Percentiles rank a stretch among this genome's conserved stretches.
phyloP scores from a whole-genome alignment of 176 grass and related monocot species.

The Oryza nivara region DNA sequence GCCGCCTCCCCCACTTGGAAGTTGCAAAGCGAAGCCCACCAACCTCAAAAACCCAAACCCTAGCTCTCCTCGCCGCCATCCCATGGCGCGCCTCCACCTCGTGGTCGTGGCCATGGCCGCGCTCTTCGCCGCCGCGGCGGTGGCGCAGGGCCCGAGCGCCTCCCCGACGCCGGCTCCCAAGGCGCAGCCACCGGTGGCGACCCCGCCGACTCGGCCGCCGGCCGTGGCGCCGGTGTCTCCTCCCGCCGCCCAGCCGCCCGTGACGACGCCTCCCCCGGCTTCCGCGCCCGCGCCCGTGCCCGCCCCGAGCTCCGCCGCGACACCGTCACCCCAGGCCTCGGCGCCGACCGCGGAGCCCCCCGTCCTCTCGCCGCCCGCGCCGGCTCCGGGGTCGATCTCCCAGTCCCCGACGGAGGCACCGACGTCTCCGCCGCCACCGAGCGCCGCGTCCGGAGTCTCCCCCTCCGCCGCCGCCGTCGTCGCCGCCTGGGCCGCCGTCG shows the following conservation, averaged over 20 bases:
- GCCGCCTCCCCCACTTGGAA: neutral
- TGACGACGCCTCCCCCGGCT: conserved; percentile 15
- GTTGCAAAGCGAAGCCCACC: neutral
- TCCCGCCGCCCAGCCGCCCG: neutral
- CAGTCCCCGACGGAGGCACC: conserved; percentile 19
- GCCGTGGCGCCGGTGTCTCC: neutral
- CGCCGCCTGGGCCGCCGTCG: neutral
- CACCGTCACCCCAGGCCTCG: neutral
- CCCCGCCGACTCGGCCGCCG: neutral
- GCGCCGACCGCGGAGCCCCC: neutral
- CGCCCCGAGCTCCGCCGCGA: neutral
- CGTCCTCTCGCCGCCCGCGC: conserved; percentile 36
- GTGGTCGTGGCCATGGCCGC: conserved; percentile 30
- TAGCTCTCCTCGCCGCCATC: conserved; percentile 4
- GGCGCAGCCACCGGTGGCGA: conserved; percentile 23
- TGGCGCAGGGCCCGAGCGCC: conserved; percentile 41
- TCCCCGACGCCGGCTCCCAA: conserved; percentile 36
- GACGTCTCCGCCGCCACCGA: conserved; percentile 11
- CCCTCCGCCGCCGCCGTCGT: neutral
- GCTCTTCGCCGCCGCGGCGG: conserved; percentile 19
- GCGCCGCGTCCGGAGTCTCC: neutral
- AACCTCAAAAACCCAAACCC: conserved; percentile 45
- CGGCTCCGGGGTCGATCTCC: conserved; percentile 5
- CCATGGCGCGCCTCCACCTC: conserved; percentile 48
- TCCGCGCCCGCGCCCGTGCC: conserved; percentile 7